These are phyloP conservation scores for Grosmannia serpens DNA, from an alignment of 2,329 filamentous ascomycete genomes.

Conservation along the genomic window DNA sequence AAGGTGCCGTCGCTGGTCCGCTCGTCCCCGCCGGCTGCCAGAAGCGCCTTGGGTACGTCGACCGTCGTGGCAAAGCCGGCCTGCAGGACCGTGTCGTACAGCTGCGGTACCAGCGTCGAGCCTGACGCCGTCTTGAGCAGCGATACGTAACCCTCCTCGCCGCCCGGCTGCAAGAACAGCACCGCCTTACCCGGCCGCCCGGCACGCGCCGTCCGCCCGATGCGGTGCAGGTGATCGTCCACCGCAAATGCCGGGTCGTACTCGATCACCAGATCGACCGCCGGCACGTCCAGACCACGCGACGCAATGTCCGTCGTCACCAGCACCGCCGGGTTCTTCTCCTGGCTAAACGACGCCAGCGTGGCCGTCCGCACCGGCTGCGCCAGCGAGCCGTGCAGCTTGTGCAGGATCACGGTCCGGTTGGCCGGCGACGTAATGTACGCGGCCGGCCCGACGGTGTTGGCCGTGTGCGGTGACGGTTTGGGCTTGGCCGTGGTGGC, in stretches of 20 bases:
- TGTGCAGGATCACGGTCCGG: conserved; percentile 61
- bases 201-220: conserved; percentile 88
- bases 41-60: conserved; percentile 41
- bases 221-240: conserved; percentile 87
- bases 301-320: conserved; percentile 94
- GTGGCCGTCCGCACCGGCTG: conserved; percentile 83
- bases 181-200: conserved; percentile 77
- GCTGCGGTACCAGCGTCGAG: conserved; percentile 23
- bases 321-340: conserved; percentile 65
- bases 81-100: conserved; percentile 46
- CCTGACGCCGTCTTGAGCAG: conserved; percentile 38
- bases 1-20: conserved; percentile 20
- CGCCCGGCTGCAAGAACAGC: conserved; percentile 82
- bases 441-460: conserved; percentile 55
- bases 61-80: conserved; percentile 52
- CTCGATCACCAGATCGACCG: conserved; percentile 89
- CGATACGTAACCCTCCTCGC: conserved; percentile 82
- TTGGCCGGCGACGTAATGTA: conserved; percentile 68
- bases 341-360: conserved; percentile 65
- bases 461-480: background rate
- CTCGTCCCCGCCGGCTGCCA: conserved; percentile 49
- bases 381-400: conserved; percentile 82
- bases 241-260: conserved; percentile 92
- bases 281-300: conserved; percentile 87
- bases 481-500: background rate